Base-by-base conservation (phyloP, 768 basidiomycete species). In the Leccinum obscurum region DNA sequence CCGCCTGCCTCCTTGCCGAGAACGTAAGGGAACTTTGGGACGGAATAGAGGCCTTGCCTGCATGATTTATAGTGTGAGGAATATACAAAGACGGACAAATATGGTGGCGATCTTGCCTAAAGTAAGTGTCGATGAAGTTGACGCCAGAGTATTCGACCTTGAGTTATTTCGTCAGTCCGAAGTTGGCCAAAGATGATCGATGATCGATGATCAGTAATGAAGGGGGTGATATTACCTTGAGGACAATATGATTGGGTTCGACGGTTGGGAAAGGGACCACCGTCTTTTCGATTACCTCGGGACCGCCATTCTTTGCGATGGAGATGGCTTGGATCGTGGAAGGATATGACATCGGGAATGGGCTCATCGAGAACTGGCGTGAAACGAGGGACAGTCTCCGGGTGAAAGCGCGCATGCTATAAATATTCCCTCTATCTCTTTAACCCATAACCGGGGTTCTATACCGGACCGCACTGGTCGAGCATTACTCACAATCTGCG, bases 81-180 rank as follows among this genome's bases (percentile, higher is more conserved):
- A 6, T 41, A 49, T 32, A n/a, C 28, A 52, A 32, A 14, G 28
- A 14, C 13, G 34, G 34, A 35, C 17, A 28, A 26, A 55, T 11
- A 9, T 55, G 32, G n/a, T 11, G 17, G 6, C 9, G 13, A 44
- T 65, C 75, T 72, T 75, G 88, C 84, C 94, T 81, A 69, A 83
- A 85, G 73, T 97, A 96, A 46, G 85, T 86, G 70, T 92, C 90
- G 70, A 90, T 93, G 72, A 90, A 97, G 77, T 98, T 97, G 67
- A 96, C 83, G 9, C 92, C 92, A 9, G 81, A 76, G 65, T 87
- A 93, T 65, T 91, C 85, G 30, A 88, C 79, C 89, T 89, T 68
- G 41, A 44, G 41, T 44, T 8, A 10, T 44, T n/a, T 20, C 4
- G 41, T 44, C 10, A 44, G 41, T 44, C 41, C 10, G 10, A 20